phyloP scores from a whole-genome alignment of 495 filamentous ascomycete species.

The Chlorociboria aeruginascens region DNA sequence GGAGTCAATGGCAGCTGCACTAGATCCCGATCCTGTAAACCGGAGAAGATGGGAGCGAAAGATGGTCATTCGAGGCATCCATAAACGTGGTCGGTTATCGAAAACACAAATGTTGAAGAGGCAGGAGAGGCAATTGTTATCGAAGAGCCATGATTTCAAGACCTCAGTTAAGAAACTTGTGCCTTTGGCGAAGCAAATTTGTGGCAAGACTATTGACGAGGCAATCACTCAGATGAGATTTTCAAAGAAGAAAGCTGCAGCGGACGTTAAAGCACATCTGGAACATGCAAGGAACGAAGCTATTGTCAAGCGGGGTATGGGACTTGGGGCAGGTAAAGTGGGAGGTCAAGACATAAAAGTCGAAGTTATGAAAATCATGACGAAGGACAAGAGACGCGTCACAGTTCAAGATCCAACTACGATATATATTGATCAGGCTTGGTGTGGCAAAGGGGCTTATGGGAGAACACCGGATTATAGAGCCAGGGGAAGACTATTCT shows the following conservation, averaged over 20 bases:
- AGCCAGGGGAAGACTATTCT: conserved; percentile 52
- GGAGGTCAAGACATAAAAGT: conserved; percentile 10
- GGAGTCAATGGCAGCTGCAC: conserved; percentile 36
- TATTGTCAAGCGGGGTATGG: conserved; percentile 72
- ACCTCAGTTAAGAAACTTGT: conserved; percentile 84
- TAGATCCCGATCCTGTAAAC: conserved; percentile 57
- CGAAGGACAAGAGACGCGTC: conserved; percentile 48
- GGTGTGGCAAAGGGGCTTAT: conserved; percentile 70
- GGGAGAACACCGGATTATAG: conserved; percentile 44
- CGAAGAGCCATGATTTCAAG: conserved; percentile 54
- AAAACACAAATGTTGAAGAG: conserved; percentile 49
- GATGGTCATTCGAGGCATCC: conserved; percentile 63
- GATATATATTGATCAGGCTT: conserved; percentile 83
- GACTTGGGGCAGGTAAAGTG: conserved; percentile 38
- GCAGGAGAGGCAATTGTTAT: conserved; percentile 57
- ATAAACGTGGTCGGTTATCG: conserved; percentile 52
- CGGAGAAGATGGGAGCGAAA: conserved; percentile 68
- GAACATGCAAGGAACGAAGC: conserved; percentile 67
- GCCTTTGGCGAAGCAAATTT: conserved; percentile 71
- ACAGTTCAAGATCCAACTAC: conserved; percentile 53
- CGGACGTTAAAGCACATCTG: conserved; percentile 66
- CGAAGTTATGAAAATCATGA: conserved; percentile 30
- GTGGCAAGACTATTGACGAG: conserved; percentile 82
- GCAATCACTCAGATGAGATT: conserved; percentile 93
- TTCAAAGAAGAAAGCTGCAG: conserved; percentile 83